Evolutionary conservation across 2,329 filamentous ascomycete genomes (phyloP).

Genomic region (Trichocomaceae sp.): DNA sequence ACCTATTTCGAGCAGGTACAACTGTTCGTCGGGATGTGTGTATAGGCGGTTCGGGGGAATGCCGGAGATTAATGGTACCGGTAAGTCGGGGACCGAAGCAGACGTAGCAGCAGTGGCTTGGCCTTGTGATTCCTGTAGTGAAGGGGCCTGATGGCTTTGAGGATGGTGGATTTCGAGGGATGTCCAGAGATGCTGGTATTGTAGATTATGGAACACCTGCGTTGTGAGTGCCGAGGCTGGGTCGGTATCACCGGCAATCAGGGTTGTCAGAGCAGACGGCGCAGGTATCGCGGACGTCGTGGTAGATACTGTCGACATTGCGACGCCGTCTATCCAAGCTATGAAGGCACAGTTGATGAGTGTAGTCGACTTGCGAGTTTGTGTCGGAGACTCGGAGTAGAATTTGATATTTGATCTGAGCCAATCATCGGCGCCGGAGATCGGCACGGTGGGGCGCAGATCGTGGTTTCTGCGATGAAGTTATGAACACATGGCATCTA

Average conservation of each 20-base stretch:
- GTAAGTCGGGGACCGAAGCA: slow-evolving; percentile 29
- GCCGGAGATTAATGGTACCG: slow-evolving; percentile 52
- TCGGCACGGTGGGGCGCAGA: not conserved
- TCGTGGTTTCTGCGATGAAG: not conserved
- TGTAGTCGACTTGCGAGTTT: not conserved
- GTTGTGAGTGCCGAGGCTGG: slow-evolving; percentile 44
- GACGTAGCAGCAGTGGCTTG: not conserved
- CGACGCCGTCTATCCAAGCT: not conserved
- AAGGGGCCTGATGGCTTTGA: slow-evolving; percentile 19
- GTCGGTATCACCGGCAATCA: slow-evolving; percentile 28
- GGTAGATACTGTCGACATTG: not conserved
- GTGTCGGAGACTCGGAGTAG: not conserved
- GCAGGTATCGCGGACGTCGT: slow-evolving; percentile 14
- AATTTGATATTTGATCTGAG: slow-evolving; percentile 11
- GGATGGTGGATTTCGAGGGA: slow-evolving; percentile 45
- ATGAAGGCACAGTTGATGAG: not conserved
- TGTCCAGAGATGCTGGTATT: slow-evolving; percentile 57
- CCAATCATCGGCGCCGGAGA: not conserved
- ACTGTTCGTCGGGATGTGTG: slow-evolving; percentile 59
- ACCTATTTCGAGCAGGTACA: slow-evolving; percentile 50
- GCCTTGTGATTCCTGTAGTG: not conserved
- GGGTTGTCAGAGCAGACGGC: slow-evolving; percentile 36
- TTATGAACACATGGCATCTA: slow-evolving; percentile 14
- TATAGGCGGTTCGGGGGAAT: slow-evolving; percentile 55
- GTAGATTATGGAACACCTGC: slow-evolving; percentile 58